Evolutionary conservation across 164 flowering plant species (phyloP).

Genomic region (Chimonanthus salicifolius): DNA sequence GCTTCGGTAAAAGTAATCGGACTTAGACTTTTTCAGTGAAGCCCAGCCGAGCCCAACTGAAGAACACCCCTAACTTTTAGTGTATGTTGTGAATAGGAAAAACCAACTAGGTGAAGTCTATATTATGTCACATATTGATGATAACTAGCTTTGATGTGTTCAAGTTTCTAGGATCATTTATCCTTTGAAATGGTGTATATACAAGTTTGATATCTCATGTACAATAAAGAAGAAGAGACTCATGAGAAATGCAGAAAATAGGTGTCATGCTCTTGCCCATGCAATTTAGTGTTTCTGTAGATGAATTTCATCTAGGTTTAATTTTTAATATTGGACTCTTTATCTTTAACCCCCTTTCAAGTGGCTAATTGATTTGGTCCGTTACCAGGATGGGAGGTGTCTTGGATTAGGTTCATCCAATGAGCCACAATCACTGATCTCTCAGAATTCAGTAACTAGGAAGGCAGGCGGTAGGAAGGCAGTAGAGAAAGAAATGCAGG

Average conservation of each 20-base stretch:
- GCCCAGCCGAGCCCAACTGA: too few species aligned
- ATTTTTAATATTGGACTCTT: not conserved
- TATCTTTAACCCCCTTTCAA: not conserved
- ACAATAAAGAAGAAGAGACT: not conserved
- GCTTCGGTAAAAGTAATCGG: too few species aligned
- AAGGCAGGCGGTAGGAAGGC: slow-evolving; percentile 98
- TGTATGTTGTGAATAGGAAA: too few species aligned
- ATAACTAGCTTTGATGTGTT: too few species aligned
- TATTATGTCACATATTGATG: too few species aligned
- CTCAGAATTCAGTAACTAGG: slow-evolving; percentile 74
- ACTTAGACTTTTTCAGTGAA: too few species aligned
- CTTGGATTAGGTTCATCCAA: slow-evolving; percentile 36
- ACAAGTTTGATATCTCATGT: too few species aligned
- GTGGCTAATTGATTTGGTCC: slow-evolving; percentile 2
- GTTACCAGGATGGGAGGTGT: slow-evolving; percentile 58
- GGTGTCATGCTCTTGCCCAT: not conserved
- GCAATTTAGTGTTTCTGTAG: not conserved
- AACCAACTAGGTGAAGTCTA: too few species aligned
- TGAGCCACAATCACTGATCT: slow-evolving; percentile 37
- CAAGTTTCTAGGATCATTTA: too few species aligned
- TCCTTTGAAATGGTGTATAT: too few species aligned
- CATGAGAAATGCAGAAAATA: not conserved
- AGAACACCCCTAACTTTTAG: too few species aligned
- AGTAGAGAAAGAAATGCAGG: slow-evolving; percentile 82
- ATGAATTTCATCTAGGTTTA: not conserved